phyloP scores from a whole-genome alignment of 208 protist species.

The Crithidia expoeki region DNA sequence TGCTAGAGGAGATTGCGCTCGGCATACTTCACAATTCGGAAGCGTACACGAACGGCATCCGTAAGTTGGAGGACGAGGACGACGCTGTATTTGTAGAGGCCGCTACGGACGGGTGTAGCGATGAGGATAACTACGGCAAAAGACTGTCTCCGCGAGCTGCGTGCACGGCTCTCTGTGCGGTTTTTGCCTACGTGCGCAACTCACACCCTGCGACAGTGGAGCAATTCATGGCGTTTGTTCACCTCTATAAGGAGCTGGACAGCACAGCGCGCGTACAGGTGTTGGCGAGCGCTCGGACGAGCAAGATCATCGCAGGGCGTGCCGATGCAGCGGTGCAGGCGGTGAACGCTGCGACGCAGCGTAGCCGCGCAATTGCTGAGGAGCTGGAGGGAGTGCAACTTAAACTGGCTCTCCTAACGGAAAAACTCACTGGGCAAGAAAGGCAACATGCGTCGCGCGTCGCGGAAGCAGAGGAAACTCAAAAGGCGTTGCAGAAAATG shows the following conservation, averaged over 20 bases:
- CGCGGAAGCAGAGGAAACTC: conserved; percentile 26
- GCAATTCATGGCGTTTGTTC: conserved; percentile 26
- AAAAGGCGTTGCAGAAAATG: conserved; percentile 21
- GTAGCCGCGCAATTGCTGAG: conserved; percentile 39
- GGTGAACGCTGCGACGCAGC: conserved; percentile 38
- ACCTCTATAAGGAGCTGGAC: conserved; percentile 29
- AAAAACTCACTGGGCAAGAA: conserved; percentile 29
- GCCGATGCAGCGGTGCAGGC: conserved; percentile 51
- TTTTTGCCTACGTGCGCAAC: conserved; percentile 21
- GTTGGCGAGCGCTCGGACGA: conserved; percentile 27
- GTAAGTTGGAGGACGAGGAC: conserved; percentile 21
- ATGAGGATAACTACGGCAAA: conserved; percentile 16
- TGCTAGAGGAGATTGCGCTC: conserved; percentile 51
- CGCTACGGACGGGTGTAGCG: neutral
- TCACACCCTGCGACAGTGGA: conserved; percentile 34
- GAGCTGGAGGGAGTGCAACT: conserved; percentile 44
- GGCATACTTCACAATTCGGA: conserved; percentile 30
- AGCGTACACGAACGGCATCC: conserved; percentile 19
- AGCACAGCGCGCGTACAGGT: conserved; percentile 20
- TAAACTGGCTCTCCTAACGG: conserved; percentile 28
- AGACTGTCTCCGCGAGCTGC: conserved; percentile 13
- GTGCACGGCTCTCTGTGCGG: conserved; percentile 27
- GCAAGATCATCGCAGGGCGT: conserved; percentile 30
- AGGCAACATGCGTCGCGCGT: conserved; percentile 15
- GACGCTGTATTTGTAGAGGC: neutral